Percentiles rank a stretch among this genome's conserved stretches.
Evolutionary conservation across 1,284 basidiomycete genomes (phyloP).

Genomic region (Cystobasidium slooffiae): DNA sequence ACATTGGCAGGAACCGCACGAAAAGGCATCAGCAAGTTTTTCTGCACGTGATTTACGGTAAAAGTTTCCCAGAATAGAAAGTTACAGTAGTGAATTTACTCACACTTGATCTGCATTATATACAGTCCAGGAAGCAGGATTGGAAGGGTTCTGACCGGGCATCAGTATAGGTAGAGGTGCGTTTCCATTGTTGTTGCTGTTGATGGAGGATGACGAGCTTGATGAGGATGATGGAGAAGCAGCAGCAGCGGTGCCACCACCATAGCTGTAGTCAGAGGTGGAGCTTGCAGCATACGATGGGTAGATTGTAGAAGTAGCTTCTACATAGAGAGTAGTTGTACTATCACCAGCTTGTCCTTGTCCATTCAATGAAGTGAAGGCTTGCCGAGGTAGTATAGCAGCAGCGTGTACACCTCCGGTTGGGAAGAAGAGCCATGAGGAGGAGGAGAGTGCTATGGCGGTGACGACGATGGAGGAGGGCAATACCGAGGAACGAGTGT

Average conservation of each 20-base stretch:
- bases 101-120: conserved; percentile 42
- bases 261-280: neutral
- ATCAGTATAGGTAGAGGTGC: conserved; percentile 24
- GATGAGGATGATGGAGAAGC: neutral
- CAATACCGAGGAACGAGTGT: too few species aligned
- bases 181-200: neutral
- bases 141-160: conserved; percentile 28
- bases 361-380: too few species aligned
- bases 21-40: neutral
- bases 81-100: neutral
- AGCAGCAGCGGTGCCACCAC: neutral
- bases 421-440: too few species aligned
- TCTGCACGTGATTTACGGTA: neutral
- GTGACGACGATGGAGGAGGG: too few species aligned
- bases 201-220: neutral
- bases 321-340: too few species aligned
- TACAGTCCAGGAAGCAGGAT: conserved; percentile 27
- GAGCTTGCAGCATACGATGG: neutral
- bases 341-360: too few species aligned
- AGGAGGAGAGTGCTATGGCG: too few species aligned
- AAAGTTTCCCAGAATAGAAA: neutral
- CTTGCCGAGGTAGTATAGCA: too few species aligned
- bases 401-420: too few species aligned
- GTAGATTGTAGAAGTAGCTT: too few species aligned
- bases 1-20: neutral